A percentile compares a stretch with the other conserved stretches of the same genome.
These are phyloP conservation scores for Metschnikowia amazonensis DNA, from an alignment of 805 yeast species.

Conservation along the genomic window DNA sequence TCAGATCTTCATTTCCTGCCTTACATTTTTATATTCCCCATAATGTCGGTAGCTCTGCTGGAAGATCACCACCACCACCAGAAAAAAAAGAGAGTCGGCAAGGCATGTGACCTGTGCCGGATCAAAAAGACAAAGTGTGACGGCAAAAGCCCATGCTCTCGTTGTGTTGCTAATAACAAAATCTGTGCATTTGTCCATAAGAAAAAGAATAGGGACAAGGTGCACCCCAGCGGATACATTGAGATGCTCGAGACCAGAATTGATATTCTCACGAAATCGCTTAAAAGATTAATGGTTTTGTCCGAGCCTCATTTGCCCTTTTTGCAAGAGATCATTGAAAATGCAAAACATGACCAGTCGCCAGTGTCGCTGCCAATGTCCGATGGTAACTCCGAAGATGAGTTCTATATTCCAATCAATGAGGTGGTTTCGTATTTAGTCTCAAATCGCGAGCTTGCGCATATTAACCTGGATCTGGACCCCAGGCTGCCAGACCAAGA, in stretches of 20 bases:
- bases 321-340: slow-evolving; percentile 20
- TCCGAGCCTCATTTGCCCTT: slow-evolving; percentile 29
- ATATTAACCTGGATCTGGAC: neutral
- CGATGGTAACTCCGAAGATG: slow-evolving; percentile 5
- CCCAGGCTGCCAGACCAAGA: neutral
- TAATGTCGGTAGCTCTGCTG: slow-evolving; percentile 10
- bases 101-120: slow-evolving; percentile 62
- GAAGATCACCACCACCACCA: slow-evolving; percentile 17
- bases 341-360: slow-evolving; percentile 9
- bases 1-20: no score
- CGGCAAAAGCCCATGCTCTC: slow-evolving; percentile 57
- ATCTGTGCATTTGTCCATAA: slow-evolving; percentile 58
- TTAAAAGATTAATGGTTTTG: slow-evolving; percentile 39
- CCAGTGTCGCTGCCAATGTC: slow-evolving; percentile 2
- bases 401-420: slow-evolving; percentile 38
- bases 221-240: slow-evolving; percentile 57
- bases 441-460: slow-evolving; percentile 18
- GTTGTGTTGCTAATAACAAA: slow-evolving; percentile 53
- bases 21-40: no score
- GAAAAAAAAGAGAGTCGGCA: slow-evolving; percentile 55
- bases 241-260: slow-evolving; percentile 59
- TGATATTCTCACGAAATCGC: slow-evolving; percentile 47
- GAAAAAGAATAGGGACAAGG: slow-evolving; percentile 50
- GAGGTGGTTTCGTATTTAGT: slow-evolving; percentile 44
- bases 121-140: slow-evolving; percentile 62